Evolutionary conservation across 495 filamentous ascomycete species (phyloP).

Genomic region (Hypomontagnella submonticulosa): DNA sequence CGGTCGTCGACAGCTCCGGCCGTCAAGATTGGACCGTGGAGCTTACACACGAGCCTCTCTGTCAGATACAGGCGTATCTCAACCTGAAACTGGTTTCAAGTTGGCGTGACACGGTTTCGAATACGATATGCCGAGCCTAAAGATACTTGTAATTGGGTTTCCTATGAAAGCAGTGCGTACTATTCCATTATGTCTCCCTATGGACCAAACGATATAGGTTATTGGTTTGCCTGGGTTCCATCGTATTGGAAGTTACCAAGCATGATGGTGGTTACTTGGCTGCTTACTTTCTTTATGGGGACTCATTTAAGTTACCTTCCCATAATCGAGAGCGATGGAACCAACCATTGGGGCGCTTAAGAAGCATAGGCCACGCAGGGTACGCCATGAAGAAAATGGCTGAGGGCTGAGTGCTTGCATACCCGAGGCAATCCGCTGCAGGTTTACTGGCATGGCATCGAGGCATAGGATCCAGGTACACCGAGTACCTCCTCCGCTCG

Average conservation of each 20-base stretch:
- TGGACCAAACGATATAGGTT: not conserved
- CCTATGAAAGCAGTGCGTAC: not conserved
- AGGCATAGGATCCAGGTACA: not conserved
- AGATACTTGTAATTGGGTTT: slow-evolving; percentile 3
- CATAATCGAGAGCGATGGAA: not conserved
- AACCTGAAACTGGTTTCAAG: slow-evolving; percentile 24
- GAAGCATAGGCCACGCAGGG: slow-evolving; percentile 13
- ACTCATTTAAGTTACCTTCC: slow-evolving; percentile 1
- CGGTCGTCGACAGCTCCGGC: not conserved
- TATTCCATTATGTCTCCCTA: not conserved
- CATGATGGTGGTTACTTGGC: slow-evolving; percentile 2
- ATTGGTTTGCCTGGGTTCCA: slow-evolving; percentile 1
- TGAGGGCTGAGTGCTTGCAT: slow-evolving; percentile 24
- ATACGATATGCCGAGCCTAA: slow-evolving; percentile 5
- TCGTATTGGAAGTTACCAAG: slow-evolving; percentile 5
- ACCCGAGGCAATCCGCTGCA: slow-evolving; percentile 34
- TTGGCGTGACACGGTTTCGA: slow-evolving; percentile 7
- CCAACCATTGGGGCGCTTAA: slow-evolving; percentile 30
- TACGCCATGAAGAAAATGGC: slow-evolving; percentile 5
- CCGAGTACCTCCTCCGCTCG: too few species aligned
- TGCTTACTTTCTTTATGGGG: slow-evolving; percentile 1
- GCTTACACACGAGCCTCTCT: not conserved
- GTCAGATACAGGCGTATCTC: not conserved
- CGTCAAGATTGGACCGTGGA: not conserved
- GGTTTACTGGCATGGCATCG: slow-evolving; percentile 23